A percentile compares a stretch with the other conserved stretches of the same genome.
These are phyloP conservation scores for Yamadazyma spencermartinsiae DNA, from an alignment of 1,139 yeast genomes.

Conservation along the genomic window DNA sequence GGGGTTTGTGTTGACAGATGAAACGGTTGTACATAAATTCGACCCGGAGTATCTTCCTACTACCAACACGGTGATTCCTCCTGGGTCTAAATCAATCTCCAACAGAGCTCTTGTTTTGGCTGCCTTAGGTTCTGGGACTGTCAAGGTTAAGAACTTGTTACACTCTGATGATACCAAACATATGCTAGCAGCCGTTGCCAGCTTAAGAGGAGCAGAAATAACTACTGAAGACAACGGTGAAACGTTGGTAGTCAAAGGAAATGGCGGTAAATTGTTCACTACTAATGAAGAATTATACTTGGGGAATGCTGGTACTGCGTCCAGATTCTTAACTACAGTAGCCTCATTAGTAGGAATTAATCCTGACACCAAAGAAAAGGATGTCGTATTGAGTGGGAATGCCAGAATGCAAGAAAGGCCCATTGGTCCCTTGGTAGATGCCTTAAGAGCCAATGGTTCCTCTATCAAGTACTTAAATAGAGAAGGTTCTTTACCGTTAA, in stretches of 20 bases:
- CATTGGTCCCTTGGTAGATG: constrained; percentile 93
- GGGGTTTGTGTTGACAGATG: constrained; percentile 82
- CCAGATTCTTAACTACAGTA: constrained; percentile 88
- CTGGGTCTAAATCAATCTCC: constrained; percentile 96
- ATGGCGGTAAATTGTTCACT: constrained; percentile 73
- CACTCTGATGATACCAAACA: constrained; percentile 96
- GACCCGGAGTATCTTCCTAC: constrained; percentile 35
- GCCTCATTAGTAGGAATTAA: constrained; percentile 69
- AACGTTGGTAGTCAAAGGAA: constrained; percentile 81
- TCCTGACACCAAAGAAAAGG: constrained; percentile 29
- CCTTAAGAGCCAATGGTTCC: constrained; percentile 80
- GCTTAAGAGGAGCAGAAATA: constrained; percentile 79
- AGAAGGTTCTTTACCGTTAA: constrained; percentile 85
- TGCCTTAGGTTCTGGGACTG: constrained; percentile 84
- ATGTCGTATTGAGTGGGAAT: constrained; percentile 83
- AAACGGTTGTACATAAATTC: constrained; percentile 65
- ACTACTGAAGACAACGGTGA: constrained; percentile 85
- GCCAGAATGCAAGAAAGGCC: constrained; percentile 98
- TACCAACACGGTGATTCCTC: constrained; percentile 67
- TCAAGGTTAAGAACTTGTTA: constrained; percentile 77
- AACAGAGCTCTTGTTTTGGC: constrained; percentile 93
- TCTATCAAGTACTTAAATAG: constrained; percentile 66
- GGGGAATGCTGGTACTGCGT: constrained; percentile 98
- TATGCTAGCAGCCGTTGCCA: constrained; percentile 85
- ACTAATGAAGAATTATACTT: constrained; percentile 69